Base-by-base conservation (phyloP, 1,284 basidiomycete species). In the Ganoderma lucidum region DNA sequence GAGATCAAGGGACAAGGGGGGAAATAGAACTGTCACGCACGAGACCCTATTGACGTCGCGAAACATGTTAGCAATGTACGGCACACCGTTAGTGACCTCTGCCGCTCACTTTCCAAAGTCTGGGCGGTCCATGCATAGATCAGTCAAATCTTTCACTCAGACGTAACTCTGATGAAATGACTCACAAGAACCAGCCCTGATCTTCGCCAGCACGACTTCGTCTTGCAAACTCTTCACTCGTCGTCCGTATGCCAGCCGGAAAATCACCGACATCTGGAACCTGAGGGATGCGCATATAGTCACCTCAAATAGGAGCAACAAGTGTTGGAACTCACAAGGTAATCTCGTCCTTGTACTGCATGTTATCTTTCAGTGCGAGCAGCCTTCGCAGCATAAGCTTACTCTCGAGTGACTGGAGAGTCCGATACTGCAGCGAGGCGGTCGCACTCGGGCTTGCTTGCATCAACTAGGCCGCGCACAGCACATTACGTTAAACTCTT, bases 371-470 rank as follows among this genome's bases (percentile, higher is more conserved):
- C 45, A 48, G 3, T 6, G 19, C 6, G 45, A 48, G 56, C 3
- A 70, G 39, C 32, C 62, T 62, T 1, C 53, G 65, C 2, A 70
- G 56, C 2, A 70, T 39, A 12, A 64, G 35, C 19, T 64, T 70
- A 48, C 62, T 61, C 44, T 70, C 68, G 6, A 70, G 64, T 0
- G 68, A 66, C 8, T 70, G 68, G n/a, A 64, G 42, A 3, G 65
- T 23, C 3, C 65, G 68, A 23, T 66, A 70, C 35, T 69, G 68
- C 1, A 48, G 15, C 1, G 58, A 62, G 6, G 68, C 64, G 28
- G 68, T 66, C 28, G 41, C 37, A 32, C 45, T 65, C 6, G 65
- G 23, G 30, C 68, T 70, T 8, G 65, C 65, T 23, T 66, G 65
- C 65, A 70, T 70, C 10, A 66, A 32, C 64, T 70, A 19, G 14